Evolutionary conservation across 371 early-diverging fungal genomes (phyloP).

Genomic region (Choanephora cucurbitarum): DNA sequence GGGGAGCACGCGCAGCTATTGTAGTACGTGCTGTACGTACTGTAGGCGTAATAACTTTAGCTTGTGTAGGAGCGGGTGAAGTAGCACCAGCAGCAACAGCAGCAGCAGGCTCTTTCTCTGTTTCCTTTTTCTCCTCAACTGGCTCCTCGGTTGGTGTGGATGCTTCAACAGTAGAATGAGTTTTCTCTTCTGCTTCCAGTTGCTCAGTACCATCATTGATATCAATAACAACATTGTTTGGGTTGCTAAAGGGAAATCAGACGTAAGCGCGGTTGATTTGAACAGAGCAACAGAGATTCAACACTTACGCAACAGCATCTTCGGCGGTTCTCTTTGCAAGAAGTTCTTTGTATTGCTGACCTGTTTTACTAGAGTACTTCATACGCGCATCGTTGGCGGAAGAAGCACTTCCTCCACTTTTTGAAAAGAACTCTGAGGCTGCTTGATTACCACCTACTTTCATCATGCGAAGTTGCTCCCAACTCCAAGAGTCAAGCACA

Average conservation of each 20-base stretch:
- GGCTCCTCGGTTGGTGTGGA: slow-evolving; percentile 13
- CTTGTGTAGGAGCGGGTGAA: neutral
- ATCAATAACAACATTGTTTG: slow-evolving; percentile 40
- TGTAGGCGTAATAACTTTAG: slow-evolving; percentile 19
- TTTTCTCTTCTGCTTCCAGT: slow-evolving; percentile 11
- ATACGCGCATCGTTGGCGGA: slow-evolving; percentile 73
- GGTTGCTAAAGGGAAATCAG: too few species aligned
- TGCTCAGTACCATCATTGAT: slow-evolving; percentile 17
- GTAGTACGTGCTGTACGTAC: slow-evolving; percentile 30
- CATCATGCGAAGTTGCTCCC: slow-evolving; percentile 95
- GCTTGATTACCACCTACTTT: slow-evolving; percentile 86
- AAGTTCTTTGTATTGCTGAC: slow-evolving; percentile 82
- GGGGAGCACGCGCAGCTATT: slow-evolving; percentile 32
- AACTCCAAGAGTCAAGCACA: slow-evolving; percentile 83
- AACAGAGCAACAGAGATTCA: too few species aligned
- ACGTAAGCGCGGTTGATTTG: too few species aligned
- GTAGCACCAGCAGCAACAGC: too few species aligned
- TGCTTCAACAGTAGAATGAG: neutral
- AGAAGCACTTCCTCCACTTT: slow-evolving; percentile 51
- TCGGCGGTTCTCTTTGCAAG: slow-evolving; percentile 75
- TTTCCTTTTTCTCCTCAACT: slow-evolving; percentile 6
- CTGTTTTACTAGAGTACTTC: slow-evolving; percentile 82
- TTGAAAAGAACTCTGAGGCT: slow-evolving; percentile 81
- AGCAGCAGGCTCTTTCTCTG: neutral
- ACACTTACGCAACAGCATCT: slow-evolving; percentile 66